A percentile compares a stretch with the other conserved stretches of the same genome.
Conservation (phyloP, 1,284 basidiomycete species). For the Cryptococcus sp. region DNA sequence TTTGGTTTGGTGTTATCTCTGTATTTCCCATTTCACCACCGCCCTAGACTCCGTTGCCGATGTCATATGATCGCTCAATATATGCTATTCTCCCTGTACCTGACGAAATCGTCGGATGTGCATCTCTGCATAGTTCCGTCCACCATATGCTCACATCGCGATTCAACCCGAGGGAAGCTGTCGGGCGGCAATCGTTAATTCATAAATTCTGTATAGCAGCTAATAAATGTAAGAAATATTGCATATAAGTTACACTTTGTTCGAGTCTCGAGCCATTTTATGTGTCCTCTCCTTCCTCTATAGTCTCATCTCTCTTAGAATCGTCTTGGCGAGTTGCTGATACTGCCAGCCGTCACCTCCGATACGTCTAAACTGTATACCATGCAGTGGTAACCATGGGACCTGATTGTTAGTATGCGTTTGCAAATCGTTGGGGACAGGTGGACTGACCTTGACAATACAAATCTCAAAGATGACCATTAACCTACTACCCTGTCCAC, state of each 20-base stretch:
- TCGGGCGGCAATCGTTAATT: neutral
- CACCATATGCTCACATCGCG: too few species aligned
- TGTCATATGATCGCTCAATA: too few species aligned
- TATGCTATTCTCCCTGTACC: too few species aligned
- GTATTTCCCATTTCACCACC: too few species aligned
- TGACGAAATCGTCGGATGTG: too few species aligned
- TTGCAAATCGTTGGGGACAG: constrained; percentile 3
- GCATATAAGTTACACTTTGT: neutral
- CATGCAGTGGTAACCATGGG: constrained; percentile 87
- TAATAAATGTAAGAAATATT: neutral
- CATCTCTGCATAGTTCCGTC: too few species aligned
- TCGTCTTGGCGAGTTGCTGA: constrained; percentile 90
- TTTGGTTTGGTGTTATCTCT: too few species aligned
- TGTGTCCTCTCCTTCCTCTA: constrained; percentile 34
- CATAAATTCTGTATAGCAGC: neutral
- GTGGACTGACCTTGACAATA: constrained; percentile 74
- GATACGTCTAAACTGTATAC: constrained; percentile 89
- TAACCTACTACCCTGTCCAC: constrained; percentile 59
- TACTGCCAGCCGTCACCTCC: constrained; percentile 97
- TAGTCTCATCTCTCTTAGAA: constrained; percentile 87
- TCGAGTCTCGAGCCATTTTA: too few species aligned
- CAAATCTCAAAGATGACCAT: constrained; percentile 91
- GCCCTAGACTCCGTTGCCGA: too few species aligned
- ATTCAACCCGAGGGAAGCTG: too few species aligned
- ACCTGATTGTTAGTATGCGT: constrained; percentile 56